Percentiles rank a stretch among this genome's conserved stretches.
phyloP scores from a whole-genome alignment of 805 yeast species.

The Candida mattraensis region DNA sequence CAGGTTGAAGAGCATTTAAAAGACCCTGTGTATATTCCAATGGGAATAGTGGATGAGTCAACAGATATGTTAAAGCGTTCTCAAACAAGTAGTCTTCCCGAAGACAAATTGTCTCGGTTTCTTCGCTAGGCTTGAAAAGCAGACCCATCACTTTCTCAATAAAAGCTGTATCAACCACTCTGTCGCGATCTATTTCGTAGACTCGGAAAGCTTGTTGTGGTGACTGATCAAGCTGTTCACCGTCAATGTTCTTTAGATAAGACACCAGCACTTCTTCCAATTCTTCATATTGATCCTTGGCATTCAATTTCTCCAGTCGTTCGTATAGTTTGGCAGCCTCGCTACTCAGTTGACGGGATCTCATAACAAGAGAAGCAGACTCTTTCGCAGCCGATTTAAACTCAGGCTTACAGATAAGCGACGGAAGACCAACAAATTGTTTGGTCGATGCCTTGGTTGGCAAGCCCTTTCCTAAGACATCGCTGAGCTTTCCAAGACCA shows the following conservation, averaged over 20 bases:
- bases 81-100: slow-evolving; percentile 47
- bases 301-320: slow-evolving; percentile 24
- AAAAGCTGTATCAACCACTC: slow-evolving; percentile 60
- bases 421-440: slow-evolving; percentile 27
- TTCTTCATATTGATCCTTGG: slow-evolving; percentile 28
- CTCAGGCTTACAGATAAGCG: slow-evolving; percentile 20
- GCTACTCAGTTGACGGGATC: slow-evolving; percentile 19
- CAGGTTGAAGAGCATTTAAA: slow-evolving; percentile 46
- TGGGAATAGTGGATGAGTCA: slow-evolving; percentile 90
- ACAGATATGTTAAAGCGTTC: slow-evolving; percentile 62
- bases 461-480: slow-evolving; percentile 67
- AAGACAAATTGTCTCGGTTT: slow-evolving; percentile 20
- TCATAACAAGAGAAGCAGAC: slow-evolving; percentile 24
- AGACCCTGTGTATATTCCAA: slow-evolving; percentile 52
- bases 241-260: slow-evolving; percentile 29
- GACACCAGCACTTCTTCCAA: slow-evolving; percentile 32
- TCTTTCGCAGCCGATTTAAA: slow-evolving; percentile 24
- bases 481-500: slow-evolving; percentile 67
- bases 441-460: slow-evolving; percentile 7
- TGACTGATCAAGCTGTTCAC: slow-evolving; percentile 21
- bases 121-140: slow-evolving; percentile 36
- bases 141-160: slow-evolving; percentile 41
- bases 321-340: slow-evolving; percentile 31
- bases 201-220: slow-evolving; percentile 38
- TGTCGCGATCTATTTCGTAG: slow-evolving; percentile 65